Base-by-base conservation (phyloP, 1,139 yeast species). In the Yamadazyma epiphylla region DNA sequence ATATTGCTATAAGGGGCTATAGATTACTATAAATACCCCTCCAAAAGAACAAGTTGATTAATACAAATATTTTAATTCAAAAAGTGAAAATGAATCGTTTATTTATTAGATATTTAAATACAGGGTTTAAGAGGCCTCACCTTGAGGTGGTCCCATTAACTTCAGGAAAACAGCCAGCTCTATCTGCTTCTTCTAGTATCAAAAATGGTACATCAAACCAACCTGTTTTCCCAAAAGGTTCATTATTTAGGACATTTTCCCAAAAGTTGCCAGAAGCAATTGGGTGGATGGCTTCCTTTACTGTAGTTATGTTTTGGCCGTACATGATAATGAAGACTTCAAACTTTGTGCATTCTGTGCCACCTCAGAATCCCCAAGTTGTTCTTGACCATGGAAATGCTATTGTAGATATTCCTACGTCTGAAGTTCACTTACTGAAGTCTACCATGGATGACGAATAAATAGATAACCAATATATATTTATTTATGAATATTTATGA, bases 221-320 rank as follows among this genome's bases (percentile, higher is more conserved):
- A 24, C 30, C 32, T 16, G 15, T 28, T 10, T 36, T 41, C 16
- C 43, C 45, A 3, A 28, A 20, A 21, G 47, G 43, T 14, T 37
- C 39, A 3, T 27, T 37, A 12, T 17, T 28, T 4, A 25, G 27
- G 3, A 35, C 37, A 9, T 30, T 38, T n/a, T 22, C 23, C 5
- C 38, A 37, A 23, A 45, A 46, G 24, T 14, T 45, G 4, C 47
- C 49, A 11, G 44, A 38, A 15, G 39, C 42, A 10, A 19, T 35
- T 14, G 49, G 41, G 3, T 43, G 48, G 21, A 24, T 43, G 4
- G 25, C 31, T 3, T 30, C 39, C 2, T 31, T 49, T 19, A 33
- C 33, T 12, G 36, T 33, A 2, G 15, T 47, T 8, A 33, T 50
- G 32, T 17, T 46, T 6, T 48, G 50, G 49, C 57, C 58, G 5